Conservation (phyloP, 2,329 filamentous ascomycete species). For the Pleomassaria siparia region DNA sequence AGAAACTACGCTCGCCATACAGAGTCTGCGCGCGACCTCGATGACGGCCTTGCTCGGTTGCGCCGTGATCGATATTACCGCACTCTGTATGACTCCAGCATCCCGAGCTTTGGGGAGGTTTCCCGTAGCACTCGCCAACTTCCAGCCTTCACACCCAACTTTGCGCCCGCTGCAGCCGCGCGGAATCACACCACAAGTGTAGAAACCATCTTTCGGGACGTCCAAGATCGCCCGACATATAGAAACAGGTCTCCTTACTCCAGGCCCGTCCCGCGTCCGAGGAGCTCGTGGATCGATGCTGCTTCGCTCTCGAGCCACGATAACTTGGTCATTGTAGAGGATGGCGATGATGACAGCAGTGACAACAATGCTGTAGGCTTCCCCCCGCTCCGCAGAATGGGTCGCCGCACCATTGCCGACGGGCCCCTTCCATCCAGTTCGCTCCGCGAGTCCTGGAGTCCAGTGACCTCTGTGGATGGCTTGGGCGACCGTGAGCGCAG, state of each 20-base stretch:
- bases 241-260: slow-evolving; percentile 14
- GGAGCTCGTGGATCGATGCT: slow-evolving; percentile 8
- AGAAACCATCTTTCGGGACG: neutral
- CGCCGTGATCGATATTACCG: slow-evolving; percentile 10
- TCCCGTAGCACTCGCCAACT: slow-evolving; percentile 16
- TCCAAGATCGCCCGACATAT: slow-evolving; percentile 4
- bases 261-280: slow-evolving; percentile 15
- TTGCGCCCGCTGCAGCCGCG: slow-evolving; percentile 33
- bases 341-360: slow-evolving; percentile 24
- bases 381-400: slow-evolving; percentile 42
- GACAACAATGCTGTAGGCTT: slow-evolving; percentile 32
- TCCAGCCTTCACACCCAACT: slow-evolving; percentile 37
- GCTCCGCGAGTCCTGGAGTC: slow-evolving; percentile 42
- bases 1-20: slow-evolving; percentile 21
- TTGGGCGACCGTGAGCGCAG: slow-evolving; percentile 84
- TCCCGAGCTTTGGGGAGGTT: slow-evolving; percentile 5
- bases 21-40: slow-evolving; percentile 16
- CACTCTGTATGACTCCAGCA: neutral
- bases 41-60: slow-evolving; percentile 1
- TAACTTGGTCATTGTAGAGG: slow-evolving; percentile 15
- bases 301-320: neutral
- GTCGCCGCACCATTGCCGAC: slow-evolving; percentile 40
- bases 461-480: slow-evolving; percentile 59
- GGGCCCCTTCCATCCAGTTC: slow-evolving; percentile 40
- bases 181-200: slow-evolving; percentile 11